Conservation (phyloP, 2,329 filamentous ascomycete genomes). For the Furcasterigmium sp. region DNA sequence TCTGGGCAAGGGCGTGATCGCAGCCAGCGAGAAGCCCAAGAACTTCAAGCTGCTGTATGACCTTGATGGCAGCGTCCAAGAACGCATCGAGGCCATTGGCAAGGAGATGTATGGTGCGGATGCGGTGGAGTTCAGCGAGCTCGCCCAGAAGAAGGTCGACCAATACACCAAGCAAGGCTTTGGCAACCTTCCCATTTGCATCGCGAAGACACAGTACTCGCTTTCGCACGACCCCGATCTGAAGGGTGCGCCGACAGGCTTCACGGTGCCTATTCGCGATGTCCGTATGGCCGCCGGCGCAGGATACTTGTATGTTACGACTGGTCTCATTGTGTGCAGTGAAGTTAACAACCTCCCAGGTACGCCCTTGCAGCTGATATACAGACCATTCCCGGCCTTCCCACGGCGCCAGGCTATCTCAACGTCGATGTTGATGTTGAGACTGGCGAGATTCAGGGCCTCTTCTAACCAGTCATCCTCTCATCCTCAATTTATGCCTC, state of each 20-base stretch:
- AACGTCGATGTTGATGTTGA: slow-evolving; percentile 83
- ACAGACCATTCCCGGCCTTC: slow-evolving; percentile 93
- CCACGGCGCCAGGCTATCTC: slow-evolving; percentile 90
- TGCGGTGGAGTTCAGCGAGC: slow-evolving; percentile 85
- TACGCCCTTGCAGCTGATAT: slow-evolving; percentile 96
- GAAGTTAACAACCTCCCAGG: slow-evolving; percentile 37
- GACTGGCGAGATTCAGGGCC: slow-evolving; percentile 80
- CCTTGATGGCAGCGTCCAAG: slow-evolving; percentile 72
- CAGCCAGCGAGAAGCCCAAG: slow-evolving; percentile 76
- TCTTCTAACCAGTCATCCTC: slow-evolving; percentile 68
- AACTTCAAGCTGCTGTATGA: slow-evolving; percentile 84
- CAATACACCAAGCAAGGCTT: slow-evolving; percentile 91
- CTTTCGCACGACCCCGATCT: slow-evolving; percentile 87
- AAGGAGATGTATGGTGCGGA: slow-evolving; percentile 91
- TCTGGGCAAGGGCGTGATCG: slow-evolving; percentile 80
- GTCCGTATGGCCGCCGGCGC: slow-evolving; percentile 91
- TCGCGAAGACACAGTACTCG: slow-evolving; percentile 98
- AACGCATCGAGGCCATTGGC: slow-evolving; percentile 86
- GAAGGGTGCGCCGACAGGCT: slow-evolving; percentile 92
- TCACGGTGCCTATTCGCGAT: slow-evolving; percentile 90
- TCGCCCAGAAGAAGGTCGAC: slow-evolving; percentile 94
- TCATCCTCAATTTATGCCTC: background rate
- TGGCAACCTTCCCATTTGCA: slow-evolving; percentile 87
- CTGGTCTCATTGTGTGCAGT: too few relatives aligned
- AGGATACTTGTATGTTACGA: slow-evolving; percentile 73